Base-by-base conservation (phyloP, 768 basidiomycete genomes). In the Xerocomellus dryophilus region DNA sequence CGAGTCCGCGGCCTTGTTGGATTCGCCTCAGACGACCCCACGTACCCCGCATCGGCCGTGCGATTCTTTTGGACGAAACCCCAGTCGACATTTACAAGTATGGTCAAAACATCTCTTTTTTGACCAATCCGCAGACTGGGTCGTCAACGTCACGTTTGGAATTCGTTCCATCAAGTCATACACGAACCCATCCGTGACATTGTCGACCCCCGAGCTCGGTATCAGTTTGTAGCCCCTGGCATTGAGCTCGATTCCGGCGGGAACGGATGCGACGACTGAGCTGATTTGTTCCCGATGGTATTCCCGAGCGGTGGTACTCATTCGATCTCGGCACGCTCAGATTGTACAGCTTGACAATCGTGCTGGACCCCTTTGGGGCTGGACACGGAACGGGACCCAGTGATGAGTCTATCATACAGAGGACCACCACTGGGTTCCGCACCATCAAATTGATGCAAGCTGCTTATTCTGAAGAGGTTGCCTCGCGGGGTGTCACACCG, bases 31-130 rank as follows among this genome's bases (percentile, higher is more conserved):
- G 62, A 63, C 1, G 62, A 69, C 43, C 53, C 71, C 50, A 20
- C 63, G 61, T 32, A 65, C 62, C 59, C 51, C 42, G 32, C 43
- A 41, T 53, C 15, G 59, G 51, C 31, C 65, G 66, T 35, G 56
- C 71, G 4, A 51, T 82, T 6, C 77, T 80, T 64, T 69, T 82
- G 35, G 80, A 81, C 39, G 81, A 83, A 59, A 70, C 70, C 4
- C 79, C 79, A 3, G 63, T 82, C 58, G 81, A 83, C 57, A 81
- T 84, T 50, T 78, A 76, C 63, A 82, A 82, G 63, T 61, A 74
- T 32, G 81, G 80, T 3, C 78, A 78, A 73, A 56, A 76, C 20
- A 74, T 76, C 43, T 73, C 78, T 68, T 73, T 3, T 60, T 74
- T 0, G 68, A 77, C 56, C 73, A 82, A 60, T 69, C 64, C 1